These are phyloP conservation scores for Hypomyces rosellus DNA, from an alignment of 2,329 filamentous ascomycete species.

Conservation along the genomic window DNA sequence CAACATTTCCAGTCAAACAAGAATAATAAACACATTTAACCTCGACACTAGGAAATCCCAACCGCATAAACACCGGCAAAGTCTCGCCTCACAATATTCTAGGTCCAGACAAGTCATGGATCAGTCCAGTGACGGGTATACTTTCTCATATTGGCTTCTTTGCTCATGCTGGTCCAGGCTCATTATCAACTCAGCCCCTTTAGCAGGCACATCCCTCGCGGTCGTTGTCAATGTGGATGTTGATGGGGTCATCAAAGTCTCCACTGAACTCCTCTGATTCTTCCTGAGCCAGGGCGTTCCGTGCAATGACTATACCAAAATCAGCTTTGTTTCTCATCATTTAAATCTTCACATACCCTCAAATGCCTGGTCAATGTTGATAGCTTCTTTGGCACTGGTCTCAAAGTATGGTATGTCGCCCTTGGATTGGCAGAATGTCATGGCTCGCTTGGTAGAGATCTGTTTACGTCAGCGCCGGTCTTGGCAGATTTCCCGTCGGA, in stretches of 20 bases:
- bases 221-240: conserved; percentile 93
- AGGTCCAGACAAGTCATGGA: conserved; percentile 10
- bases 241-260: conserved; percentile 96
- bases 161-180: conserved; percentile 1
- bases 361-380: conserved; percentile 85
- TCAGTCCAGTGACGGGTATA: conserved; percentile 12
- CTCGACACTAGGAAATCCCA: neutral
- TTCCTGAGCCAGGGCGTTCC: conserved; percentile 92
- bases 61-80: conserved; percentile 12
- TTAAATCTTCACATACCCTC: conserved; percentile 45
- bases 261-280: conserved; percentile 97
- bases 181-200: conserved; percentile 18
- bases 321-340: neutral
- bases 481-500: neutral
- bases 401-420: conserved; percentile 98
- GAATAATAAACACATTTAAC: neutral
- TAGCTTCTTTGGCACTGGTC: conserved; percentile 96
- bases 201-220: conserved; percentile 91
- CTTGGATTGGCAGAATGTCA: conserved; percentile 97
- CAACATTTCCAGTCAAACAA: neutral
- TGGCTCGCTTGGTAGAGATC: conserved; percentile 93
- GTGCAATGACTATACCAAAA: conserved; percentile 74
- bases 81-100: conserved; percentile 14
- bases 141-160: conserved; percentile 3
- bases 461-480: conserved; percentile 26